Conservation (phyloP, 306 rosid species). For the Hippophae tibetana region DNA sequence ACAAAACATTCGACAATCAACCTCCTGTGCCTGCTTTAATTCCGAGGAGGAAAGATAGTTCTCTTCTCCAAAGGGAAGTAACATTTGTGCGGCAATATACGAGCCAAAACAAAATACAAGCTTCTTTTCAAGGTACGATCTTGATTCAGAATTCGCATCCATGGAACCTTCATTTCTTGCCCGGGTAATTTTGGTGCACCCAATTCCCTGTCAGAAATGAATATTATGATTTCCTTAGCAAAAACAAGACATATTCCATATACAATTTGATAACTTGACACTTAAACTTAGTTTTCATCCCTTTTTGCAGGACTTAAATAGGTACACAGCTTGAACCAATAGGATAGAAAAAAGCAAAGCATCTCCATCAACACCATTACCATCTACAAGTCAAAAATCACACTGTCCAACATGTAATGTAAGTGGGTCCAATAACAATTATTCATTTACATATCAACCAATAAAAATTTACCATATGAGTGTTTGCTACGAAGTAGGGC, state of each 20-base stretch:
- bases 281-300: not conserved
- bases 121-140: constrained; percentile 91
- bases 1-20: constrained; percentile 21
- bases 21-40: constrained; percentile 90
- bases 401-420: no score
- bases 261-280: not conserved
- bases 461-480: no score
- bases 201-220: constrained; percentile 64
- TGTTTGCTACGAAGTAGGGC: no score
- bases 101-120: constrained; percentile 97
- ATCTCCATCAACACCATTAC: no score
- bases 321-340: no score
- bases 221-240: constrained; percentile 15
- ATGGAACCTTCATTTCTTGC: constrained; percentile 59
- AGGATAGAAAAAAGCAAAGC: no score
- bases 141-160: constrained; percentile 65
- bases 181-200: constrained; percentile 85
- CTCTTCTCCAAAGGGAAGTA: constrained; percentile 95
- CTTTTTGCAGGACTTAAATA: constrained; percentile 6
- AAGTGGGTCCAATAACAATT: no score
- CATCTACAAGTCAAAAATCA: no score
- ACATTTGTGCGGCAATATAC: constrained; percentile 76
- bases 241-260: constrained; percentile 1
- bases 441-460: no score
- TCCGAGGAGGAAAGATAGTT: constrained; percentile 76